phyloP scores from a whole-genome alignment of 352 stramenopile species.

The Pythium utonaiense region DNA sequence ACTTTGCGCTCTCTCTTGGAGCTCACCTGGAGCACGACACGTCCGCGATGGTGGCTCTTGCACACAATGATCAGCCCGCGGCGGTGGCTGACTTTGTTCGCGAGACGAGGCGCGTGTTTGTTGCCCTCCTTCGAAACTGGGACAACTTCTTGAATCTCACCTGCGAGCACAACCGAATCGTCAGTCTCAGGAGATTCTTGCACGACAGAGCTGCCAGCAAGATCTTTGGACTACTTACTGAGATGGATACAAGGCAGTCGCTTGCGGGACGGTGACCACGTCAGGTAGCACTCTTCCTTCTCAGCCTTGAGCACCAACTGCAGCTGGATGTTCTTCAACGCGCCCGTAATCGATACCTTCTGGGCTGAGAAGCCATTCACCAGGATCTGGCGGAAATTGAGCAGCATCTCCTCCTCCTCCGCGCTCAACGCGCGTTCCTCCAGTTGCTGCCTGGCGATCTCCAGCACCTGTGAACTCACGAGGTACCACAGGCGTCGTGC shows the following conservation, averaged over 20 bases:
- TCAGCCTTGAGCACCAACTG: slow-evolving; percentile 41
- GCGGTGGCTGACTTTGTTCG: slow-evolving; percentile 61
- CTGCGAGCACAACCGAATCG: slow-evolving; percentile 25
- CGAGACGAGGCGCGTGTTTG: slow-evolving; percentile 37
- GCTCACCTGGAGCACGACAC: slow-evolving; percentile 54
- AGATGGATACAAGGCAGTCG: slow-evolving; percentile 53
- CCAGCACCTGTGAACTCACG: slow-evolving; percentile 33
- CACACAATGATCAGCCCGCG: slow-evolving; percentile 62
- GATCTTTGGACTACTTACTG: too few relatives aligned
- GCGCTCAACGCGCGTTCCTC: slow-evolving; percentile 20
- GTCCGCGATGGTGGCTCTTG: slow-evolving; percentile 59
- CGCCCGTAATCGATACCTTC: slow-evolving; percentile 68
- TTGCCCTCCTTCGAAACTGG: slow-evolving; percentile 52
- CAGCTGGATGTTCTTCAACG: slow-evolving; percentile 63
- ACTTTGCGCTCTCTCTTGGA: slow-evolving; percentile 61
- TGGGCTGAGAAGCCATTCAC: slow-evolving; percentile 48
- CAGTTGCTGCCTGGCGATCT: slow-evolving; percentile 35
- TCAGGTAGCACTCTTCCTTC: slow-evolving; percentile 59
- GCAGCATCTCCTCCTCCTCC: slow-evolving; percentile 43
- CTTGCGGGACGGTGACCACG: slow-evolving; percentile 72
- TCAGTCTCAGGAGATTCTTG: background rate
- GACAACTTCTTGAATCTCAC: slow-evolving; percentile 59
- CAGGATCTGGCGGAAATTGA: slow-evolving; percentile 52
- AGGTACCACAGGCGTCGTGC: slow-evolving; percentile 39
- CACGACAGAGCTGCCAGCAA: too few relatives aligned